These are phyloP conservation scores for Termitomyces sp. DNA, from an alignment of 768 basidiomycete species.

Conservation along the genomic window DNA sequence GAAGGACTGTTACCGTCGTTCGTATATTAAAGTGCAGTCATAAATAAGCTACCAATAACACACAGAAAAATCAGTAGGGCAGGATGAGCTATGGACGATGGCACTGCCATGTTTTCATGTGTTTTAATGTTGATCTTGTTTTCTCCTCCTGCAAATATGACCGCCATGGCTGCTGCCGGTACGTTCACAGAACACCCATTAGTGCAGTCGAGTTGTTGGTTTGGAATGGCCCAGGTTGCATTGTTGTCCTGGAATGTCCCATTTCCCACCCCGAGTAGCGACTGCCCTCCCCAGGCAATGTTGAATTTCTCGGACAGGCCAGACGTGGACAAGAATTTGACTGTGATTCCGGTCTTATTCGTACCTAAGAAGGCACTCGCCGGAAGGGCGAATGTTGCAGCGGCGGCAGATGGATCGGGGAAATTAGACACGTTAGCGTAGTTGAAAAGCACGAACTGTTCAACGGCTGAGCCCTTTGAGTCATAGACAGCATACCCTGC, in stretches of 20 bases:
- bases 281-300: slow-evolving; percentile 62
- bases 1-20: background rate
- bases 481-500: slow-evolving; percentile 63
- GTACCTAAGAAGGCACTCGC: slow-evolving; percentile 21
- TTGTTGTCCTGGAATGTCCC: slow-evolving; percentile 29
- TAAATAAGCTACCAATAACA: background rate
- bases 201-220: slow-evolving; percentile 34
- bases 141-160: slow-evolving; percentile 33
- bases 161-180: slow-evolving; percentile 45
- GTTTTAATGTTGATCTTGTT: background rate
- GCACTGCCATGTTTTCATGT: background rate
- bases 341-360: slow-evolving; percentile 26
- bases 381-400: slow-evolving; percentile 35
- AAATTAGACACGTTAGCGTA: slow-evolving; percentile 38
- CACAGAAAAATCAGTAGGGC: background rate
- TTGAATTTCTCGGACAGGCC: slow-evolving; percentile 45
- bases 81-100: background rate
- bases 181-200: slow-evolving; percentile 44
- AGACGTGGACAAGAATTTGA: slow-evolving; percentile 48
- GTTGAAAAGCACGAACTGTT: slow-evolving; percentile 47
- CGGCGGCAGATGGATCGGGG: slow-evolving; percentile 37
- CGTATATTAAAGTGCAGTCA: slow-evolving; percentile 2
- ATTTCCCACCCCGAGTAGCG: slow-evolving; percentile 38
- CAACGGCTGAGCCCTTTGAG: slow-evolving; percentile 35
- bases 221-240: slow-evolving; percentile 32